phyloP scores from a whole-genome alignment of 371 early-diverging fungal species.

The Conidiobolus incongruus region DNA sequence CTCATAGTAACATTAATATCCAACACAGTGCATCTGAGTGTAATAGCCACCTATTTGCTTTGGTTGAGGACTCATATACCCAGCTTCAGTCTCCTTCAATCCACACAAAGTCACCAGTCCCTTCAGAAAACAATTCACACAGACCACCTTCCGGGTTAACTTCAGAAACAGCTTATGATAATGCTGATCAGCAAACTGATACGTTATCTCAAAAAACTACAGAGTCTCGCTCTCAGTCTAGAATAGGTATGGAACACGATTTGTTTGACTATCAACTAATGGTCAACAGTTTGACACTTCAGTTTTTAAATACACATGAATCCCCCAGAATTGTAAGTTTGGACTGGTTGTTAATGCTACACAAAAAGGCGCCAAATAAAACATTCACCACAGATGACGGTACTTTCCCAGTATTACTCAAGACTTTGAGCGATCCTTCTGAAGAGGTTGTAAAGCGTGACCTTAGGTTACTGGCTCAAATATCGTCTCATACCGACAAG shows the following conservation, averaged over 20 bases:
- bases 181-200: background rate
- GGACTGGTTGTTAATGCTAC: constrained; percentile 82
- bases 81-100: background rate
- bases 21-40: background rate
- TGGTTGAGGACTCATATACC: too few relatives aligned
- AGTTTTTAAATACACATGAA: constrained; percentile 63
- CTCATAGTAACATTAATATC: constrained; percentile 20
- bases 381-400: constrained; percentile 51
- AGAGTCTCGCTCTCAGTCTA: background rate
- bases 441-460: constrained; percentile 74
- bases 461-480: constrained; percentile 76
- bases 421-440: constrained; percentile 65
- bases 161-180: constrained; percentile 9
- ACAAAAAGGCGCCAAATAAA: constrained; percentile 60
- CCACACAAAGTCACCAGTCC: constrained; percentile 4
- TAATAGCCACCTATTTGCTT: background rate
- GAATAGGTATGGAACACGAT: too few relatives aligned
- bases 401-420: constrained; percentile 55
- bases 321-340: constrained; percentile 66
- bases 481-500: constrained; percentile 54
- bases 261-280: constrained; percentile 45
- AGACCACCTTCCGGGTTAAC: too few relatives aligned
- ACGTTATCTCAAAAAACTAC: background rate
- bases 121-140: too few relatives aligned
- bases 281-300: constrained; percentile 44